Conservation (phyloP, 495 filamentous ascomycete genomes). For the Lophiostoma macrostomum region DNA sequence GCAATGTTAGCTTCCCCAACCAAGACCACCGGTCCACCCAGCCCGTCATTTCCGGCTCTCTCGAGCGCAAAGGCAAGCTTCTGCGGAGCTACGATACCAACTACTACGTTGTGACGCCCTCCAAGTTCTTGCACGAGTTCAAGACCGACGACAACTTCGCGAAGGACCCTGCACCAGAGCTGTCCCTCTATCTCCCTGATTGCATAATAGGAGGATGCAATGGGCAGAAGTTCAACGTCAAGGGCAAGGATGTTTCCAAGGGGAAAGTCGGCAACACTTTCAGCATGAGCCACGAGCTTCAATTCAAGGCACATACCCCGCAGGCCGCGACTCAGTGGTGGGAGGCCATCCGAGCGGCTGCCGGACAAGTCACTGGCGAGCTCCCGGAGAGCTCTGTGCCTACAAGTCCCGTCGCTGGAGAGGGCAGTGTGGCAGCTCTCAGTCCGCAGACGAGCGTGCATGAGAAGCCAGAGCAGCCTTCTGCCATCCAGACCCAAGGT, state of each 20-base stretch:
- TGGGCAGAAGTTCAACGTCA: constrained; percentile 85
- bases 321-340: constrained; percentile 79
- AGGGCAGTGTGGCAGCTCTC: no score
- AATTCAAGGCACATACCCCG: constrained; percentile 71
- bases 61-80: constrained; percentile 71
- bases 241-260: constrained; percentile 80
- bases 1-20: constrained; percentile 79
- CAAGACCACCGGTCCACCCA: constrained; percentile 76
- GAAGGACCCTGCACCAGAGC: constrained; percentile 77
- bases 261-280: constrained; percentile 59
- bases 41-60: constrained; percentile 76
- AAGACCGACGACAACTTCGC: constrained; percentile 84
- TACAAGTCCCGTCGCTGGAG: constrained; percentile 19
- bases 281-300: constrained; percentile 60
- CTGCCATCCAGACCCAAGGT: constrained; percentile 41
- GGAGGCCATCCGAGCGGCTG: constrained; percentile 54
- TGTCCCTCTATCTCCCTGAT: constrained; percentile 89
- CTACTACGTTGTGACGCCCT: constrained; percentile 86
- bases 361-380: constrained; percentile 37
- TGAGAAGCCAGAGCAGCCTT: constrained; percentile 29
- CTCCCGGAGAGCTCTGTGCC: constrained; percentile 32
- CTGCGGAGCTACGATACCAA: constrained; percentile 72
- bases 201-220: constrained; percentile 71
- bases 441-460: constrained; percentile 23
- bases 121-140: constrained; percentile 90